phyloP scores from a whole-genome alignment of 78 protist species.

The Bigelowiella natans region DNA sequence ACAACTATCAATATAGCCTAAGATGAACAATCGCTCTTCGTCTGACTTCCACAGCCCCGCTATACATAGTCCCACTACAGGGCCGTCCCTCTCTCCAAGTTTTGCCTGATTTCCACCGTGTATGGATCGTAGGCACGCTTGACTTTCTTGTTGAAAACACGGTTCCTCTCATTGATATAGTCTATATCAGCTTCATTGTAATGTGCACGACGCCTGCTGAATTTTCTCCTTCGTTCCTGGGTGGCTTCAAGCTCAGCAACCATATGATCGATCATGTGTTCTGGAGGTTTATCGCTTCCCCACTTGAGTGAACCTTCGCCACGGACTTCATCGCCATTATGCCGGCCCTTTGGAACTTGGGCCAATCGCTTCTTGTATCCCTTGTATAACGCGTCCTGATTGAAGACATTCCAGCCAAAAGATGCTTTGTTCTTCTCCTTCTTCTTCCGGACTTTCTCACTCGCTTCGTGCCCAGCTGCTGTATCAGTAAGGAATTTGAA shows the following conservation, averaged over 20 bases:
- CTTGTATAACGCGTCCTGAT: background rate
- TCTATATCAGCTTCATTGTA: slow-evolving; percentile 21
- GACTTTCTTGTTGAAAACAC: slow-evolving; percentile 35
- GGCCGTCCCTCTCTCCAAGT: slow-evolving; percentile 50
- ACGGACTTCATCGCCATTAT: background rate
- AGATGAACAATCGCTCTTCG: too few relatives aligned
- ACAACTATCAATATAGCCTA: too few relatives aligned
- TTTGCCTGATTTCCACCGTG: slow-evolving; percentile 12
- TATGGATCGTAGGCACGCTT: slow-evolving; percentile 29
- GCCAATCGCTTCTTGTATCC: background rate
- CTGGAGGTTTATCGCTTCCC: background rate
- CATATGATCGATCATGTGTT: background rate
- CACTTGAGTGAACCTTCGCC: background rate
- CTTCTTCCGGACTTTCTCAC: background rate
- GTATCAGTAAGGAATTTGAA: background rate
- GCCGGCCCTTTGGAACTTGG: background rate
- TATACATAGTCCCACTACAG: too few relatives aligned
- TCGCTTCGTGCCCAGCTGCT: background rate
- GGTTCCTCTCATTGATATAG: slow-evolving; percentile 40
- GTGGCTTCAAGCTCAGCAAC: background rate
- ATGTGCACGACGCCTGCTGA: slow-evolving; percentile 16
- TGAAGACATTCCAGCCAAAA: slow-evolving; percentile 5
- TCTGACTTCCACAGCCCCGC: too few relatives aligned
- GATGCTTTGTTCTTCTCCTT: background rate
- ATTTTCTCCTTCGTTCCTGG: background rate